A percentile compares a stretch with the other conserved stretches of the same genome.
Evolutionary conservation across 2,329 filamentous ascomycete genomes (phyloP).

Genomic region (Phialemoniopsis sp.): DNA sequence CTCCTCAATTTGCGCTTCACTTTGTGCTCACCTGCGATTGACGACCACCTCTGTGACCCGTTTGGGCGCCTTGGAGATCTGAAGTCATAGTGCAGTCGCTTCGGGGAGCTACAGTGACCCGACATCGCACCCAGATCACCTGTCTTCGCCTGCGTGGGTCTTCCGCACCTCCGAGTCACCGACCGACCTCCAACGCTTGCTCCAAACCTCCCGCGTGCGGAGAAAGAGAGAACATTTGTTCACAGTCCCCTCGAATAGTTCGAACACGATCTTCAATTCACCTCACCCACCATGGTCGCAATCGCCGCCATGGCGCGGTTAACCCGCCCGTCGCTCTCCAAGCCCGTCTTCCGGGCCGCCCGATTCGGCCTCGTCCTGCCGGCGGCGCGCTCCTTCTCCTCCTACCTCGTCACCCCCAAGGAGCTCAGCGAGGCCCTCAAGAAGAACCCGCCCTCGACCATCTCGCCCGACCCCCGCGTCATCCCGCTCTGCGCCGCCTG

Average conservation of each 20-base stretch:
- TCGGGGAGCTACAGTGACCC: slow-evolving; percentile 5
- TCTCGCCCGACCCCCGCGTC: slow-evolving; percentile 77
- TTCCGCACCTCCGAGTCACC: no score
- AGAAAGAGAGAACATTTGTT: no score
- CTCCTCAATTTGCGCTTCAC: background rate
- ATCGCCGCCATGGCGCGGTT: slow-evolving; percentile 29
- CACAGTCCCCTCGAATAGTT: no score
- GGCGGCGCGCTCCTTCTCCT: slow-evolving; percentile 56
- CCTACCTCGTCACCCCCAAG: slow-evolving; percentile 81
- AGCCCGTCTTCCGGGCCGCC: slow-evolving; percentile 20
- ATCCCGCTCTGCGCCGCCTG: slow-evolving; percentile 89
- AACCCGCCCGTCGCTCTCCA: slow-evolving; percentile 8
- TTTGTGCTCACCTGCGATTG: slow-evolving; percentile 1
- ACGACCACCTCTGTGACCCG: no score
- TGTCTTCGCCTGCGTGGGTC: no score
- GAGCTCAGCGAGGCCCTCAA: slow-evolving; percentile 79
- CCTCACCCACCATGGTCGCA: slow-evolving; percentile 36
- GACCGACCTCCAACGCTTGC: no score
- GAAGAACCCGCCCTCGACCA: slow-evolving; percentile 73
- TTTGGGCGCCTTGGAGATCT: no score
- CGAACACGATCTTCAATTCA: slow-evolving; percentile 36
- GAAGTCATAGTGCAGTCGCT: no score
- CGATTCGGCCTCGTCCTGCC: slow-evolving; percentile 10
- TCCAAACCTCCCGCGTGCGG: no score
- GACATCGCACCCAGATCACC: background rate